Evolutionary conservation across 495 filamentous ascomycete species (phyloP).

Genomic region (Tetracladium marchalianum): DNA sequence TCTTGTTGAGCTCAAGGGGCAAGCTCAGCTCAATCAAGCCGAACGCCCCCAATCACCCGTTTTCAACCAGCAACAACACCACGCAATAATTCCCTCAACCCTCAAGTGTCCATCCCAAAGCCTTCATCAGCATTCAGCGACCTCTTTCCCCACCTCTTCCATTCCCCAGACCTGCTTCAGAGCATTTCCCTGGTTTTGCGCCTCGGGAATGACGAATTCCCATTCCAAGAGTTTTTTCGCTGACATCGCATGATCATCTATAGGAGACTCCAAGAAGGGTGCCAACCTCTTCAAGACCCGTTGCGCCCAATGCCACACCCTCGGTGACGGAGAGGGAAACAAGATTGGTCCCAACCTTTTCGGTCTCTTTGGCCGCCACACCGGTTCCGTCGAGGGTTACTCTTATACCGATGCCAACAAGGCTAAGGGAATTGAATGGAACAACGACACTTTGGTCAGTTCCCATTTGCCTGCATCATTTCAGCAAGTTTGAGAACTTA

Average conservation of each 20-base stretch:
- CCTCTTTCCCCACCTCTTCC: too few relatives aligned
- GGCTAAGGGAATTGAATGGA: conserved; percentile 84
- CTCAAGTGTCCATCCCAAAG: too few relatives aligned
- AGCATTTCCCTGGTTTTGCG: background rate
- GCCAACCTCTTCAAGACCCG: conserved; percentile 99
- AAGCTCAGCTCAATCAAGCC: too few relatives aligned
- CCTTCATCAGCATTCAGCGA: too few relatives aligned
- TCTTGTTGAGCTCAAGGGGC: background rate
- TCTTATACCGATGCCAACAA: conserved; percentile 99
- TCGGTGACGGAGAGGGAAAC: conserved; percentile 79
- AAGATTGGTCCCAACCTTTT: conserved; percentile 96
- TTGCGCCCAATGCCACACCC: conserved; percentile 97
- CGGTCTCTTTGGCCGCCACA: conserved; percentile 96
- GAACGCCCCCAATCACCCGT: too few relatives aligned
- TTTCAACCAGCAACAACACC: too few relatives aligned
- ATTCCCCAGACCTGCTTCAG: background rate
- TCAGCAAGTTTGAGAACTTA: background rate
- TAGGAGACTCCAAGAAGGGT: conserved; percentile 94
- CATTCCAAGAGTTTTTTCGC: conserved; percentile 1
- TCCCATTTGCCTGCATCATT: background rate
- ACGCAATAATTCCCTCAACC: too few relatives aligned
- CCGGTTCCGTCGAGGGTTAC: conserved; percentile 83
- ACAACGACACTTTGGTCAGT: conserved; percentile 76
- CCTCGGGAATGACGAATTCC: too few relatives aligned
- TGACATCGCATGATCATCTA: conserved; percentile 5